Evolutionary conservation across 805 yeast genomes (phyloP).

Genomic region (Limtongozyma cylindracea): DNA sequence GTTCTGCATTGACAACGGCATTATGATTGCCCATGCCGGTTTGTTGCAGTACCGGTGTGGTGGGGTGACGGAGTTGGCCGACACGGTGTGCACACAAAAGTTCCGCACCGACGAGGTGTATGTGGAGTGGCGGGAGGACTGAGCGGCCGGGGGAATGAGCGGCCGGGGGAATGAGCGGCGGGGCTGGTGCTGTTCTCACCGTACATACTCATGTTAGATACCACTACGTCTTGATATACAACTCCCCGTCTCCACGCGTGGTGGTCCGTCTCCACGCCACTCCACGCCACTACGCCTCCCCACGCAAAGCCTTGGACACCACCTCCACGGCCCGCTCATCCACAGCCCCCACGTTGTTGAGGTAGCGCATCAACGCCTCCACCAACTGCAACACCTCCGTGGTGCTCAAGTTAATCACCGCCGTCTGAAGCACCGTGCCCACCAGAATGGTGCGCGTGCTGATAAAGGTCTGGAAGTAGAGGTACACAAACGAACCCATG

Average conservation of each 20-base stretch:
- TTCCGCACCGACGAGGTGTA: constrained; percentile 88
- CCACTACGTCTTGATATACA: too few relatives aligned
- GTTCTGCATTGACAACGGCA: constrained; percentile 93
- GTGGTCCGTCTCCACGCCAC: too few relatives aligned
- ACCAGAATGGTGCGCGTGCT: constrained; percentile 47
- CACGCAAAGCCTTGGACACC: too few relatives aligned
- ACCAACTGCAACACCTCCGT: constrained; percentile 42
- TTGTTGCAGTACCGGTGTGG: constrained; percentile 70
- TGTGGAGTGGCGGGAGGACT: constrained; percentile 68
- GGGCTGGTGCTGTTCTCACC: too few relatives aligned
- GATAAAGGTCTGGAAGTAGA: constrained; percentile 83
- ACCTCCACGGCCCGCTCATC: too few relatives aligned
- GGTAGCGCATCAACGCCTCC: constrained; percentile 27
- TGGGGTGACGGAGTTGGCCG: constrained; percentile 24
- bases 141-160: too few relatives aligned
- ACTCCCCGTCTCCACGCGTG: too few relatives aligned
- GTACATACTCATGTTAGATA: too few relatives aligned
- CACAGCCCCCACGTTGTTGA: too few relatives aligned
- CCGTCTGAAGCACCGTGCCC: constrained; percentile 51
- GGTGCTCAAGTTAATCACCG: constrained; percentile 41
- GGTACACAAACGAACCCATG: constrained; percentile 88
- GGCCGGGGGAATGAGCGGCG: too few relatives aligned
- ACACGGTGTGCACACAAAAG: constrained; percentile 79
- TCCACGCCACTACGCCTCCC: too few relatives aligned
- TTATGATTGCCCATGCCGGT: constrained; percentile 98